Conservation (phyloP, 2,329 filamentous ascomycete species). For the Tolypocladium sp. region DNA sequence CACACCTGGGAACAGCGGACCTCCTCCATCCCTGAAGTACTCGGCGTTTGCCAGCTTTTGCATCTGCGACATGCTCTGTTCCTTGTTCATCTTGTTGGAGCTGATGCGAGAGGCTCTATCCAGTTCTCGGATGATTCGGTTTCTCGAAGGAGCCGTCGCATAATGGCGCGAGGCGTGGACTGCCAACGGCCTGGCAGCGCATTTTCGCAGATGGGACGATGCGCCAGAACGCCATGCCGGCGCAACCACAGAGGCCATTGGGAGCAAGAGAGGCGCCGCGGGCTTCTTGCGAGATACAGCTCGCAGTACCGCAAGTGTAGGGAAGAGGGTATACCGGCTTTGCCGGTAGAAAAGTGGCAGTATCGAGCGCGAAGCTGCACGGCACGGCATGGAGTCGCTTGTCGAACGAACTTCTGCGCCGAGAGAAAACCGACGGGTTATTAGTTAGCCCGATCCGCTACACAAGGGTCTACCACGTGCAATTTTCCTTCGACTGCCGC, state of each 20-base stretch:
- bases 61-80: constrained; percentile 20
- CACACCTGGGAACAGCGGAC: constrained; percentile 24
- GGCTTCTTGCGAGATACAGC: background rate
- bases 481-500: background rate
- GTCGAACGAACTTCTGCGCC: background rate
- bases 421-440: background rate
- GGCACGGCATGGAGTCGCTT: background rate
- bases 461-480: background rate
- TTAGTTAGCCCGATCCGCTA: background rate
- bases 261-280: background rate
- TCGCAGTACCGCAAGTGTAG: background rate
- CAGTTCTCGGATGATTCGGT: constrained; percentile 18
- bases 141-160: constrained; percentile 14
- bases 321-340: background rate
- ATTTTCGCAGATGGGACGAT: constrained; percentile 7
- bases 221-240: constrained; percentile 11
- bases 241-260: constrained; percentile 8
- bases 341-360: background rate
- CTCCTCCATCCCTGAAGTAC: constrained; percentile 22
- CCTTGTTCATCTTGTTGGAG: constrained; percentile 13
- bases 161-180: constrained; percentile 14
- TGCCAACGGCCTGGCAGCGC: constrained; percentile 10
- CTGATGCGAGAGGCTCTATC: constrained; percentile 13
- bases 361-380: background rate
- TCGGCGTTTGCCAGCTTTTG: constrained; percentile 21